phyloP scores from a whole-genome alignment of 179 eudicot species.

The Corrigiola litoralis region DNA sequence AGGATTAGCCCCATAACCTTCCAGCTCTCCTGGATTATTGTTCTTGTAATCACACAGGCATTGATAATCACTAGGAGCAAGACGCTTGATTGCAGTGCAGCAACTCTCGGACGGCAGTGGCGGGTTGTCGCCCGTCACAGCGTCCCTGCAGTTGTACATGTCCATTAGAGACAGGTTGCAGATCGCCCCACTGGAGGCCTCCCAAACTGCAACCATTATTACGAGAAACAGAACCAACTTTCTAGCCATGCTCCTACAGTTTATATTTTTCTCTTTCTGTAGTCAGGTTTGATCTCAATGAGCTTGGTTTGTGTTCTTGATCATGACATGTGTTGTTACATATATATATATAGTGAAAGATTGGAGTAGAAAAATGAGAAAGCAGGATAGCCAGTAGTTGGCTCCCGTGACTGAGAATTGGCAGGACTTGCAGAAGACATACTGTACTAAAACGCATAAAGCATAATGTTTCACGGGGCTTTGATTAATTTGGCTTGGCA shows the following conservation, averaged over 20 bases:
- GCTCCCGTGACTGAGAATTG: slow-evolving; percentile 1
- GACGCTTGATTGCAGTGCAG: slow-evolving; percentile 36
- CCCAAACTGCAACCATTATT: slow-evolving; percentile 8
- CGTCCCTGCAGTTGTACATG: slow-evolving; percentile 42
- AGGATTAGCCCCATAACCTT: slow-evolving; percentile 63
- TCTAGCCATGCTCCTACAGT: background rate
- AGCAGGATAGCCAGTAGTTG: background rate
- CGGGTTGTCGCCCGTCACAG: slow-evolving; percentile 45
- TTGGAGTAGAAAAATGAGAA: background rate
- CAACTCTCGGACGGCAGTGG: slow-evolving; percentile 41
- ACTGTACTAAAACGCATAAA: background rate
- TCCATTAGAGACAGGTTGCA: slow-evolving; percentile 51
- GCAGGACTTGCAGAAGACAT: background rate
- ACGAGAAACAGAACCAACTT: slow-evolving; percentile 9
- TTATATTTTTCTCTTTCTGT: background rate
- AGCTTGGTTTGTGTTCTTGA: background rate
- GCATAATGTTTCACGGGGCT: slow-evolving; percentile 9
- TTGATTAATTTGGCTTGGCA: slow-evolving; percentile 12
- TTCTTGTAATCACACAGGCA: slow-evolving; percentile 56
- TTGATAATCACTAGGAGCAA: slow-evolving; percentile 39
- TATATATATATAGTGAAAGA: too few relatives aligned
- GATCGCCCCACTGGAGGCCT: slow-evolving; percentile 20
- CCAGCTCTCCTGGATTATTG: slow-evolving; percentile 37
- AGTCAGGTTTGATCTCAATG: background rate
- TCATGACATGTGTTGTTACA: too few relatives aligned